Base-by-base conservation (phyloP, 768 basidiomycete genomes). In the Infundibulicybe gibba region DNA sequence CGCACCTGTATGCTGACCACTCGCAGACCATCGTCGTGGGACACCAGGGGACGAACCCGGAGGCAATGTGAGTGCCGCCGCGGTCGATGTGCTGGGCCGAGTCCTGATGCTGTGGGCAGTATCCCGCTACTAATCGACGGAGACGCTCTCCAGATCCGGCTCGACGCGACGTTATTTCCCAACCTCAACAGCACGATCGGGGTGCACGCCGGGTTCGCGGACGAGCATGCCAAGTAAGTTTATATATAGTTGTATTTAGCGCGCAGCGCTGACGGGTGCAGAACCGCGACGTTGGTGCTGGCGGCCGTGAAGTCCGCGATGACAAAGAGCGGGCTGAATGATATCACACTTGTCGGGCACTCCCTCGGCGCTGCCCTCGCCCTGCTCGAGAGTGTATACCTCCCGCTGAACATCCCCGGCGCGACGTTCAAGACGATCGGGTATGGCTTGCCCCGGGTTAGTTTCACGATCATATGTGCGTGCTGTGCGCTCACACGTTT, bases 201-300 rank as follows among this genome's bases (percentile, higher is more conserved):
- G 50, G 69, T 66, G 3, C 81, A 83, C 49, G 48, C 47, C 21
- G 81, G 81, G 1, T 83, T 83, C 50, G 56, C 45, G 10, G 53
- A 54, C 1, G 69, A 64, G 3, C 80, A 83, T 3, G 66, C 72
- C 3, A 49, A 42, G 80, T 80, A 8, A 25, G 25, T 25, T 25
- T n/a, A n/a, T n/a, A n/a, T n/a, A n/a, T 3, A 25, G 25, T 25
- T 25, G 25, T 25, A 25, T 8, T 25, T 25, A 8, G 25, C 8
- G 25, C 8, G 25, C 8, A 8, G 8, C 25, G 25, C 25, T 25
- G 25, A 25, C 25, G 25, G 25, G 25, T 25, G 25, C 25, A 25
- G 25, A 8, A 25, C 25, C 4, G 25, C 25, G 8, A 25, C 25
- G 8, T 25, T 8, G 8, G 25, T 25, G 25, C 25, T 25, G 25